Conservation (phyloP, 805 yeast genomes). For the Saccharomycopsis selenospora region DNA sequence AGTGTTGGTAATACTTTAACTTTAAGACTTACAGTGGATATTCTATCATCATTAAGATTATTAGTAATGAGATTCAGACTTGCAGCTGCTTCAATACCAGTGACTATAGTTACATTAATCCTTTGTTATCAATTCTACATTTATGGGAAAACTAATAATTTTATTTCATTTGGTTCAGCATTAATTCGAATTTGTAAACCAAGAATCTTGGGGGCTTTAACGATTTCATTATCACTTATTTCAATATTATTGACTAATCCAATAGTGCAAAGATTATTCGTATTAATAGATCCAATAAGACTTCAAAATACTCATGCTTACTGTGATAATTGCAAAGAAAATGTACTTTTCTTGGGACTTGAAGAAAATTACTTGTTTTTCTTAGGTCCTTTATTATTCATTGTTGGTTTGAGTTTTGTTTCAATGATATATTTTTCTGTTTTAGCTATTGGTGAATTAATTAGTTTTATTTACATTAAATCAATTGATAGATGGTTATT, state of each 20-base stretch:
- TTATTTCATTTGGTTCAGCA: conserved; percentile 41
- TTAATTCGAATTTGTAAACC: conserved; percentile 33
- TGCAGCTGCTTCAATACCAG: conserved; percentile 62
- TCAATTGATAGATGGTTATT: neutral
- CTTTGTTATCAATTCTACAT: conserved; percentile 47
- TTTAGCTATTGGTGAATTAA: conserved; percentile 22
- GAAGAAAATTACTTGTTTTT: conserved; percentile 49
- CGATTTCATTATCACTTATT: conserved; percentile 29
- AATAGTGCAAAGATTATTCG: conserved; percentile 33
- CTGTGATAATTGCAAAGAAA: conserved; percentile 33
- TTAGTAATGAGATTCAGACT: conserved; percentile 73
- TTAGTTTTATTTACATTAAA: conserved; percentile 2
- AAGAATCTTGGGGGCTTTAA: conserved; percentile 26
- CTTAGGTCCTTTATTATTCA: conserved; percentile 50
- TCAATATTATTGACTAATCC: conserved; percentile 33
- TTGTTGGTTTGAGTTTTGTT: conserved; percentile 40
- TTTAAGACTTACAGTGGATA: conserved; percentile 38
- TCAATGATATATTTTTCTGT: conserved; percentile 30
- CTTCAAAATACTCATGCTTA: conserved; percentile 38
- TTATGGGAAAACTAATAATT: conserved; percentile 33
- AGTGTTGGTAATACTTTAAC: conserved; percentile 10
- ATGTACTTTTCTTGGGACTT: conserved; percentile 62
- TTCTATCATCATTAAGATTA: conserved; percentile 54
- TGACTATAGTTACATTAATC: conserved; percentile 47
- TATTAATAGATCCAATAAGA: conserved; percentile 47